Conservation (phyloP, 2,329 filamentous ascomycete species). For the Lithohypha guttulata region DNA sequence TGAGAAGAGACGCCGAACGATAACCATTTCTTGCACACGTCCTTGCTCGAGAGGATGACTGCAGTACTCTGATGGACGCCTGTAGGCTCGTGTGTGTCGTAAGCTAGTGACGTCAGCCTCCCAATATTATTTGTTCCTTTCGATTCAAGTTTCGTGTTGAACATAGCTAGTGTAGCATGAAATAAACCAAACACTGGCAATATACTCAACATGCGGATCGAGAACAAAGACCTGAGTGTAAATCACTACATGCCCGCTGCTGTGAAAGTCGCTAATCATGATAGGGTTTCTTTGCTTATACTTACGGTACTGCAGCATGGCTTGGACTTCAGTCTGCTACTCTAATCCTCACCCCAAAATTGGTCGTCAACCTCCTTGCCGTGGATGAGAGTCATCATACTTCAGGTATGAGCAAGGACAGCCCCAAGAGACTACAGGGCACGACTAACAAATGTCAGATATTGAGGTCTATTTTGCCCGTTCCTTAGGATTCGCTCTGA, state of each 20-base stretch:
- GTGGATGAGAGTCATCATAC: constrained; percentile 44
- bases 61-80: no score
- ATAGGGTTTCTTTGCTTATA: constrained; percentile 36
- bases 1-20: no score
- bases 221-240: constrained; percentile 8
- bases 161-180: no score
- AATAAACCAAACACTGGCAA: background rate
- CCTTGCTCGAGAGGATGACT: no score
- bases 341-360: constrained; percentile 48
- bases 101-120: no score
- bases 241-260: background rate
- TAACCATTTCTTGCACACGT: no score
- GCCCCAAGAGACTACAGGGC: no score
- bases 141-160: no score
- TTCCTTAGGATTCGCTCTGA: constrained; percentile 55
- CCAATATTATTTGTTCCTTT: no score
- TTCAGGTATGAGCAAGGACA: constrained; percentile 45
- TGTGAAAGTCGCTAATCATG: background rate
- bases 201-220: constrained; percentile 5
- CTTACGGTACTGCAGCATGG: constrained; percentile 36
- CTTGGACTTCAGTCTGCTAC: constrained; percentile 38
- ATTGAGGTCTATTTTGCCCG: constrained; percentile 66
- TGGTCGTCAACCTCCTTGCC: constrained; percentile 50
- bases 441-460: no score
- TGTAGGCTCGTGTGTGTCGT: no score